Base-by-base conservation (phyloP, 2,329 filamentous ascomycete species). In the Dryadomyces quercivorus region DNA sequence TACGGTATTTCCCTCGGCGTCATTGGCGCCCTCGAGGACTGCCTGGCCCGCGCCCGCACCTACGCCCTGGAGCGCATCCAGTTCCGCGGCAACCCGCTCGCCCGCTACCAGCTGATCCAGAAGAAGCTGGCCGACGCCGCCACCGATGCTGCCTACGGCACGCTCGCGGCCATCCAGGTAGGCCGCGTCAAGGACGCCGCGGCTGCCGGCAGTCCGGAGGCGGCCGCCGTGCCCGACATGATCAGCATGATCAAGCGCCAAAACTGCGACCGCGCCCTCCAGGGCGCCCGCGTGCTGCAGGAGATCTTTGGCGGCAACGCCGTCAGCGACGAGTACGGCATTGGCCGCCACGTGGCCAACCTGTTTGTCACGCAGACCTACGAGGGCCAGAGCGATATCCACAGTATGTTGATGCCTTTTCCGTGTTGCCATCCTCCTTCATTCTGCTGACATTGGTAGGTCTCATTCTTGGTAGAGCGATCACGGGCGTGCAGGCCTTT, bases 281-380 rank as follows among this genome's bases (percentile, higher is more conserved):
- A 80, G 34, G 90, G 92, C 61, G 83, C 90, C 20, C 78, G 93
- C 60, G 74, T 77, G 65, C 74, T 98, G 58, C 93, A 98, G 70
- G 93, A 98, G 73, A 81, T 98, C 21, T 96, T 98, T 72, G 93
- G 93, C 56, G 93, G 93, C 34, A 98, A 98, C 66, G 93, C 93
- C n/a, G 89, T 93, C 51, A 95, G 90, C 65, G 93, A 98, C 63
- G 93, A 98, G 72, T 98, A 97, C 65, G 83, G 84, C 58, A 96
- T 98, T 64, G 93, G 89, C 16, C 82, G 93, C 59, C 93, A 97
- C 72, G 93, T 96, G 56, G 85, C 92, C 55, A 98, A 98, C 68
- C 70, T 98, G 59, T 98, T 94, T 69, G 93, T 98, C 53, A 94
- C 92, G 54, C 92, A 97, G 73, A 97, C 92, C 1, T 98, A 98